phyloP scores from a whole-genome alignment of 495 filamentous ascomycete species.

The Podospora sp. region DNA sequence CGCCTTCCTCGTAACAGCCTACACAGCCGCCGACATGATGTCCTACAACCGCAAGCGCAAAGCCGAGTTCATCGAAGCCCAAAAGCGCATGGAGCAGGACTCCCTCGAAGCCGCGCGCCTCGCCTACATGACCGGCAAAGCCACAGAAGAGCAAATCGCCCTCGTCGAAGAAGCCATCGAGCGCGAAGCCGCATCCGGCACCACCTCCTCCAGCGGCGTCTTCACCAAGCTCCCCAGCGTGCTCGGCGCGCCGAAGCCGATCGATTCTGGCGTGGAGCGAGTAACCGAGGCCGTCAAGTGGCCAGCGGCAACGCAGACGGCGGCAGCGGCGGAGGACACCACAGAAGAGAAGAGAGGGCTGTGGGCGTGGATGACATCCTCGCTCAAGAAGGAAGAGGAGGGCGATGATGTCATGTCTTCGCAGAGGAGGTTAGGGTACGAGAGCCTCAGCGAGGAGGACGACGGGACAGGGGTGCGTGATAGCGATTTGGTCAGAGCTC shows the following conservation, averaged over 20 bases:
- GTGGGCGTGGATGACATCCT: conserved; percentile 44
- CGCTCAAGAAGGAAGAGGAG: conserved; percentile 64
- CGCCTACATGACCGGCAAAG: conserved; percentile 63
- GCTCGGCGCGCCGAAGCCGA: conserved; percentile 28
- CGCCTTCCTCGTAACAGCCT: conserved; percentile 71
- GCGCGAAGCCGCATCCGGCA: conserved; percentile 31
- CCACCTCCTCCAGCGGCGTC: conserved; percentile 30
- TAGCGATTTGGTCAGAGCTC: conserved; percentile 42
- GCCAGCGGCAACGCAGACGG: conserved; percentile 14
- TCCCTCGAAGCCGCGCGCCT: conserved; percentile 57
- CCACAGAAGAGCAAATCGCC: conserved; percentile 58
- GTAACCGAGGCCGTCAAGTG: conserved; percentile 24
- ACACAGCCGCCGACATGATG: conserved; percentile 84
- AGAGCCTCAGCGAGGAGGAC: conserved; percentile 43
- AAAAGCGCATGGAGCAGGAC: conserved; percentile 58
- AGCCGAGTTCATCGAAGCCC: conserved; percentile 66
- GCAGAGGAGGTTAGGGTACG: conserved; percentile 38
- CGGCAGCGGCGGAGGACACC: conserved; percentile 35
- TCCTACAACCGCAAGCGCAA: conserved; percentile 76
- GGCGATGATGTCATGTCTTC: conserved; percentile 37
- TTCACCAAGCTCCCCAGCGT: conserved; percentile 39
- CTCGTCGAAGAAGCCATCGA: conserved; percentile 51
- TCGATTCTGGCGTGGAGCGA: conserved; percentile 2
- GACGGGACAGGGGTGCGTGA: conserved; percentile 38
- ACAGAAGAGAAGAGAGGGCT: conserved; percentile 21